Conservation (phyloP, 257 asterid genomes). For the Ilex aquifolium region DNA sequence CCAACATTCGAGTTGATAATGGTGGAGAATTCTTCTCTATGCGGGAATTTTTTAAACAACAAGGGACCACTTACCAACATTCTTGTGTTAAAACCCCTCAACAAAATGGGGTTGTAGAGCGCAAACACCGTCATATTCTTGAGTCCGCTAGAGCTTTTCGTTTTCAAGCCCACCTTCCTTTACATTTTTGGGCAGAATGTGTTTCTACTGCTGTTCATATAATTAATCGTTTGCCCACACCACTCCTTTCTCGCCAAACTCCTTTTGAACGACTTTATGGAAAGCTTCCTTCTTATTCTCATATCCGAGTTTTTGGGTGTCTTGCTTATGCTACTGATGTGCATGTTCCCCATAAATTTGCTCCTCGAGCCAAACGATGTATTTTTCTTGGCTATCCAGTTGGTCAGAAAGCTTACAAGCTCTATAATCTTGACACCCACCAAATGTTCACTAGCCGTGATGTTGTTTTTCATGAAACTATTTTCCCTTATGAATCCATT, state of each 20-base stretch:
- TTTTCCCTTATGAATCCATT: background rate
- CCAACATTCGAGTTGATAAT: conserved; percentile 3
- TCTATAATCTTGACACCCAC: background rate
- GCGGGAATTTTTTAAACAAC: background rate
- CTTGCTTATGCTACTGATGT: background rate
- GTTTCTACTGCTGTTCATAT: background rate
- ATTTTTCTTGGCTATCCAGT: background rate
- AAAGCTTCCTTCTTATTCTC: background rate
- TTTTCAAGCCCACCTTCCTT: background rate
- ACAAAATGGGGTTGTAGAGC: background rate
- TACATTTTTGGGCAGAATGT: conserved; percentile 7
- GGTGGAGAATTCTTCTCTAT: conserved; percentile 1
- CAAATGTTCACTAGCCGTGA: background rate
- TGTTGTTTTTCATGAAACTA: background rate
- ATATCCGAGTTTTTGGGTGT: background rate
- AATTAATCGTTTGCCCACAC: conserved; percentile 8
- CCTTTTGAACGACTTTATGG: background rate
- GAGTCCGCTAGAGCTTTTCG: background rate
- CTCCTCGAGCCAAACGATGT: background rate
- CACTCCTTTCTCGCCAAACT: background rate
- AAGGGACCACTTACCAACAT: background rate
- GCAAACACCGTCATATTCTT: conserved; percentile 1
- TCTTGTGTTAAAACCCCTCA: background rate
- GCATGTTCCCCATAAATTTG: background rate
- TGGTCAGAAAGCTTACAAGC: background rate